These are phyloP conservation scores for Pseudozyma pruni DNA, from an alignment of 1,284 basidiomycete genomes.

Conservation along the genomic window DNA sequence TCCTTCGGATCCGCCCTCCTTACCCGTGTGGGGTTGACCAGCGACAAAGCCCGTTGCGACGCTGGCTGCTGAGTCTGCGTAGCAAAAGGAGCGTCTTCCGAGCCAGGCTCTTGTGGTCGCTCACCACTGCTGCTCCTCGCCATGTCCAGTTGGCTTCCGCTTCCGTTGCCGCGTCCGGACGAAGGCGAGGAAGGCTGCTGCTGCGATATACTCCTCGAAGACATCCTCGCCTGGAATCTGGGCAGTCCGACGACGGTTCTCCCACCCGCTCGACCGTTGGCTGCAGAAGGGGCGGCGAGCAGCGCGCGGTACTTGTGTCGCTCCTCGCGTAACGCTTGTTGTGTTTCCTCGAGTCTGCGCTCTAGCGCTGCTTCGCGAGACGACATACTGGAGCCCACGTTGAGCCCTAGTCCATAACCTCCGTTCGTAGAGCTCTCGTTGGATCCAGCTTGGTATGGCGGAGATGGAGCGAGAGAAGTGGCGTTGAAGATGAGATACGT, in stretches of 20 bases:
- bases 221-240: too few relatives aligned
- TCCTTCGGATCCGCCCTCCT: conserved; percentile 29
- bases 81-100: conserved; percentile 12
- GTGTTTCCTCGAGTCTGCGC: conserved; percentile 16
- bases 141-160: too few relatives aligned
- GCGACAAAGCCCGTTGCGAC: conserved; percentile 16
- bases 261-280: conserved; percentile 1
- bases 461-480: neutral
- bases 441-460: too few relatives aligned
- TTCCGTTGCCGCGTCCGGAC: conserved; percentile 1
- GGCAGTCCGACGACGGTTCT: conserved; percentile 25
- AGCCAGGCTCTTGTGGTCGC: conserved; percentile 5
- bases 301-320: conserved; percentile 48
- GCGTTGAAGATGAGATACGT: conserved; percentile 8
- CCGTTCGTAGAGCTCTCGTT: too few relatives aligned
- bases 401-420: too few relatives aligned
- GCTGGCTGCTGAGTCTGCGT: neutral
- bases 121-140: conserved; percentile 26
- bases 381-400: too few relatives aligned
- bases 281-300: conserved; percentile 30
- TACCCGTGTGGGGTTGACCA: conserved; percentile 41
- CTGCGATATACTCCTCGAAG: too few relatives aligned
- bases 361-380: conserved; percentile 4
- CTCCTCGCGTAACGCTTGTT: conserved; percentile 40
- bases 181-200: conserved; percentile 5